Conservation (phyloP, 305 asterid genomes). For the Caryopteris hybrid region DNA sequence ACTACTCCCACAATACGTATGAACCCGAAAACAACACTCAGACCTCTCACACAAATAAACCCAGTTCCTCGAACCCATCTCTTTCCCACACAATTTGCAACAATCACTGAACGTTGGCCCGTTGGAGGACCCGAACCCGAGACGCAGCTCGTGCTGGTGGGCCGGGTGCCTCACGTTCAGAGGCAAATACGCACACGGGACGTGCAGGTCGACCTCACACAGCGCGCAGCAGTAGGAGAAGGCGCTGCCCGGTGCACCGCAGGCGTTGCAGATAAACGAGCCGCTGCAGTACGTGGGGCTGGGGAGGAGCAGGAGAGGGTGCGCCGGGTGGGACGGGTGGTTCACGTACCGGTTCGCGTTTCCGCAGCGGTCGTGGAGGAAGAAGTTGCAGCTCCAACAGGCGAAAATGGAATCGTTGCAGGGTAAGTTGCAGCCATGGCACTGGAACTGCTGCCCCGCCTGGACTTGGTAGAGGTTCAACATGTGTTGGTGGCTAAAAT, state of each 20-base stretch:
- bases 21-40: constrained; percentile 35
- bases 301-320: constrained; percentile 55
- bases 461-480: constrained; percentile 36
- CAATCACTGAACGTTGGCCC: neutral
- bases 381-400: constrained; percentile 61
- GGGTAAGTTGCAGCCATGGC: constrained; percentile 51
- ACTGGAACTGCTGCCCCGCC: constrained; percentile 37
- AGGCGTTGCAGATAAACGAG: constrained; percentile 51
- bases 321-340: constrained; percentile 51
- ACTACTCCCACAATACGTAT: constrained; percentile 51
- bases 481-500: constrained; percentile 65
- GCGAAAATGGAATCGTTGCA: constrained; percentile 47
- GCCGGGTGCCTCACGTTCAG: constrained; percentile 30
- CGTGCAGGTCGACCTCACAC: constrained; percentile 66
- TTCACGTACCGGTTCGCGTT: constrained; percentile 56
- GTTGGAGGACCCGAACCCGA: constrained; percentile 7
- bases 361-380: constrained; percentile 77
- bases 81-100: constrained; percentile 47
- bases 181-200: constrained; percentile 58
- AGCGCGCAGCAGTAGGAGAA: constrained; percentile 56
- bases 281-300: constrained; percentile 65
- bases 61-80: constrained; percentile 40
- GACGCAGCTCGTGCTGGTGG: constrained; percentile 48
- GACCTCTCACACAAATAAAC: constrained; percentile 35
- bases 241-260: constrained; percentile 47